These are phyloP conservation scores for Sporopachydermia quercuum DNA, from an alignment of 805 yeast genomes.

Conservation along the genomic window DNA sequence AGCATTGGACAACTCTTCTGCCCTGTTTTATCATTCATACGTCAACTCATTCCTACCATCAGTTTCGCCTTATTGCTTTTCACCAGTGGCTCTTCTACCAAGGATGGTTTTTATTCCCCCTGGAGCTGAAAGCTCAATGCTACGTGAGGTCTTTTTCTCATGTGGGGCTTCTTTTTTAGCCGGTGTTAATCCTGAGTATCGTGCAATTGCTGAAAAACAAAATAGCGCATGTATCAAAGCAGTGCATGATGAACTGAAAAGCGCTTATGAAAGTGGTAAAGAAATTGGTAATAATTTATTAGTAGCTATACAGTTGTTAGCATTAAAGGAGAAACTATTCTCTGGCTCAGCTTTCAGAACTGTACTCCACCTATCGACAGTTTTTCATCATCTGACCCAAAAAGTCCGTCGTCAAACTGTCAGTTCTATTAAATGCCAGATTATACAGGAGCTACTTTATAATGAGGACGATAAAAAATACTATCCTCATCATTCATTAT, in stretches of 20 bases:
- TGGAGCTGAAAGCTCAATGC: background rate
- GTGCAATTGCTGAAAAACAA: background rate
- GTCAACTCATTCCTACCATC: background rate
- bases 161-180: background rate
- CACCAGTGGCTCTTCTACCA: background rate
- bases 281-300: background rate
- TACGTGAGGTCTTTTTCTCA: background rate
- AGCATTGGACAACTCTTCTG: background rate
- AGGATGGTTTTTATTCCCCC: background rate
- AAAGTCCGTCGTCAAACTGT: background rate
- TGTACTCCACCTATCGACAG: background rate
- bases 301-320: slow-evolving; percentile 1
- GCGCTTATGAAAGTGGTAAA: background rate
- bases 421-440: background rate
- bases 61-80: background rate
- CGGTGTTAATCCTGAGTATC: background rate
- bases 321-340: background rate
- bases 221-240: background rate
- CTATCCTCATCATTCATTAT: background rate
- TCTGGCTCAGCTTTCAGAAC: background rate
- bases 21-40: slow-evolving; percentile 1
- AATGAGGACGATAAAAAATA: background rate
- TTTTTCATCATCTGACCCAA: background rate
- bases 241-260: background rate
- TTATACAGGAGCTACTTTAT: background rate